Base-by-base conservation (phyloP, 257 asterid genomes). In the Ilex aquifolium region DNA sequence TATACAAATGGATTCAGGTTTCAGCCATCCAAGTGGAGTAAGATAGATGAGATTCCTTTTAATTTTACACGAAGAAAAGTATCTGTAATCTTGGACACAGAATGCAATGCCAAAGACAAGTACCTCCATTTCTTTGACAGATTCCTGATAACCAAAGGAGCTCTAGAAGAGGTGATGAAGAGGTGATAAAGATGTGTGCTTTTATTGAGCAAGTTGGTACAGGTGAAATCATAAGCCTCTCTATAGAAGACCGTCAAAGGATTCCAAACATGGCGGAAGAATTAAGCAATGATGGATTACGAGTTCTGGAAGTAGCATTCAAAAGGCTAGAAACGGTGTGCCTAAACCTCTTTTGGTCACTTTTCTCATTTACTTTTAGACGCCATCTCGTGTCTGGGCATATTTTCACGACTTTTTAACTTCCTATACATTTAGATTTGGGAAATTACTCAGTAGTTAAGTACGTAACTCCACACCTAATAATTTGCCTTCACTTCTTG, bases 141-240 rank as follows among this genome's bases (percentile, higher is more conserved):
- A 32, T 10, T 69, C 11, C 31, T 69, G 54, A 55, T 69, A 62
- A 69, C 63, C 1, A 69, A 69, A 64, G 68, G 73, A 56, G 73
- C 73, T 27, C 21, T 69, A 58, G 73, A 69, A 27, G 73, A 69
- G 30, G 67, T 69, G 62, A 55, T 56, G 73, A 69, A 27, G 73
- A 69, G 30, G 67, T 69, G 62, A 55, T 56, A n/a, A 32, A 57
- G 12, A 32, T 69, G 40, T 69, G 73, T 56, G 55, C 73, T 32
- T 69, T 61, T 21, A 6, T 62, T 56, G 67, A 61, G 68, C 52
- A 31, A 2, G 44, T 55, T 55, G 73, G 57, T 56, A 27, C 3
- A 7, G 62, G 53, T 13, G 32, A 44, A 13, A 31, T 56, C 36
- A 11, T 9, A 6, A 21, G 42, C 10, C 54, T 69, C 68, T 42